A percentile compares a stretch with the other conserved stretches of the same genome.
Conservation (phyloP, 2,329 filamentous ascomycete species). For the Talaromyces sp. region DNA sequence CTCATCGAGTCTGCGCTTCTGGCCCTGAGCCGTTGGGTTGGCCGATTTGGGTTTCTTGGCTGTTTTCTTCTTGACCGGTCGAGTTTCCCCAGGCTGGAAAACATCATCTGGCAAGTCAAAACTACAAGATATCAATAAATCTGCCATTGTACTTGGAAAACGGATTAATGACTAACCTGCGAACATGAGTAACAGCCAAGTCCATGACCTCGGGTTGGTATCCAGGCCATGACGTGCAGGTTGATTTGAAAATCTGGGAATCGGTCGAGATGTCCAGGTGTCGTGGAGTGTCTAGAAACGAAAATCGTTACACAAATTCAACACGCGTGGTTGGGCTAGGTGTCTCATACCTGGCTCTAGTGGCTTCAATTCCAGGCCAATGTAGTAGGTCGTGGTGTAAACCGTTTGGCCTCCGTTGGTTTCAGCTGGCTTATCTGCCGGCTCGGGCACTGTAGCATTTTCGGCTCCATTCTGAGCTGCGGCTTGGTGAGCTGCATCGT, state of each 20-base stretch:
- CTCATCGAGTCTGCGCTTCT: constrained; percentile 44
- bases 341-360: constrained; percentile 69
- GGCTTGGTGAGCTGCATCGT: constrained; percentile 53
- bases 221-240: constrained; percentile 74
- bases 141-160: not conserved
- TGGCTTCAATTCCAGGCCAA: constrained; percentile 78
- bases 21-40: constrained; percentile 37
- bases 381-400: constrained; percentile 92
- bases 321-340: constrained; percentile 31
- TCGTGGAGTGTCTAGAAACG: constrained; percentile 45
- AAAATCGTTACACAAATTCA: too few species aligned
- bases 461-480: constrained; percentile 50
- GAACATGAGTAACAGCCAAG: constrained; percentile 78
- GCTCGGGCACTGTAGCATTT: constrained; percentile 42
- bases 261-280: constrained; percentile 66
- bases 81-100: constrained; percentile 76
- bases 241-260: constrained; percentile 82
- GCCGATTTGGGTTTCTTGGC: constrained; percentile 55
- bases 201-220: constrained; percentile 77
- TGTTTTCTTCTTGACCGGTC: constrained; percentile 56
- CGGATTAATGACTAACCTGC: constrained; percentile 66
- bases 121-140: constrained; percentile 51
- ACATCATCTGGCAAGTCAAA: constrained; percentile 88
- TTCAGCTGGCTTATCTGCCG: constrained; percentile 34
- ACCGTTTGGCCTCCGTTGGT: constrained; percentile 53